phyloP scores from a whole-genome alignment of 2,329 filamentous ascomycete genomes.

The Penicillium olsonii region DNA sequence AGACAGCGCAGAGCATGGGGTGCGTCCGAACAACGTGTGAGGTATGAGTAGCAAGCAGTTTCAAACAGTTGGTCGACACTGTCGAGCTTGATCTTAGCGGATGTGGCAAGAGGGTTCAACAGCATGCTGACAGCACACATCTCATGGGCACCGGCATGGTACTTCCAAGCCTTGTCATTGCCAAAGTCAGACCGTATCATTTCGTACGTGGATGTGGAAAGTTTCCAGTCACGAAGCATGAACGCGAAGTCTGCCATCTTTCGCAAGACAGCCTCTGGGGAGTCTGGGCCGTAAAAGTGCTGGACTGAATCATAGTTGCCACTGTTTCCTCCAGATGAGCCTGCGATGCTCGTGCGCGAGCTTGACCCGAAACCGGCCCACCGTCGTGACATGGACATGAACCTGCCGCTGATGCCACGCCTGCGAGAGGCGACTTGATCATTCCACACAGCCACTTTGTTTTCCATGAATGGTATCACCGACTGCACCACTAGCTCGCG shows the following conservation, averaged over 20 bases:
- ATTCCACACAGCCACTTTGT: constrained; percentile 88
- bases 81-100: constrained; percentile 76
- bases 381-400: constrained; percentile 89
- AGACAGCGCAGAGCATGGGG: constrained; percentile 80
- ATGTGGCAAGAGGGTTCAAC: constrained; percentile 70
- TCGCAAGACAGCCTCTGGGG: constrained; percentile 86
- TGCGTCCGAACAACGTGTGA: constrained; percentile 76
- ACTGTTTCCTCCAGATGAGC: constrained; percentile 43
- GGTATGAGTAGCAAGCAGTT: constrained; percentile 87
- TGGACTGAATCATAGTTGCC: constrained; percentile 74
- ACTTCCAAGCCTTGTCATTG: constrained; percentile 95
- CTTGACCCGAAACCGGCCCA: constrained; percentile 79
- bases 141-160: constrained; percentile 91
- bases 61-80: constrained; percentile 85
- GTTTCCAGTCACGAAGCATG: constrained; percentile 94
- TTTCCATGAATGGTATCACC: constrained; percentile 93
- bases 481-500: constrained; percentile 95
- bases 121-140: constrained; percentile 88
- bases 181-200: constrained; percentile 84
- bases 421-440: constrained; percentile 92
- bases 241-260: constrained; percentile 94
- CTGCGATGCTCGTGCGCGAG: constrained; percentile 59
- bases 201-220: constrained; percentile 90
- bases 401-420: constrained; percentile 85
- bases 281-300: constrained; percentile 81